Evolutionary conservation across 2,329 filamentous ascomycete species (phyloP).

Genomic region (Aspergillus ochraceoroseus): DNA sequence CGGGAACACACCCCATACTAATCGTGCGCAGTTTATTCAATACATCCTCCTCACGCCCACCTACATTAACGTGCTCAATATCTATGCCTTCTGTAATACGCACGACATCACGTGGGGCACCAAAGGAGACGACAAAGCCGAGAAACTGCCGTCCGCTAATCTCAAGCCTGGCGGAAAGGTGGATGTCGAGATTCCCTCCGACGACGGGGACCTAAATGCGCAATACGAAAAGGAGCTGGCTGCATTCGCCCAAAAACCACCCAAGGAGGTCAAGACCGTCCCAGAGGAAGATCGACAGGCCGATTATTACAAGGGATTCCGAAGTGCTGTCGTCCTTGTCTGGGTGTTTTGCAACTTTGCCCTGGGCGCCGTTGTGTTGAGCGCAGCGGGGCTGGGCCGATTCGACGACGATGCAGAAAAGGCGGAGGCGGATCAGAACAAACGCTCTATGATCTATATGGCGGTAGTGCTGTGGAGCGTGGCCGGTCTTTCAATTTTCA

Average conservation of each 20-base stretch:
- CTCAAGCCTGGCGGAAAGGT: slow-evolving; percentile 94
- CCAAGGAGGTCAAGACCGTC: slow-evolving; percentile 54
- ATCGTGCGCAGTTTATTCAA: slow-evolving; percentile 63
- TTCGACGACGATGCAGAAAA: slow-evolving; percentile 49
- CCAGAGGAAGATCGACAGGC: slow-evolving; percentile 74
- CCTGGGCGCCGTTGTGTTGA: slow-evolving; percentile 78
- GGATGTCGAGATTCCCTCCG: slow-evolving; percentile 76
- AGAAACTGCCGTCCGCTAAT: slow-evolving; percentile 80
- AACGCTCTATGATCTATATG: slow-evolving; percentile 75
- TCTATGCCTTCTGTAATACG: slow-evolving; percentile 98
- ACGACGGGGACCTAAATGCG: slow-evolving; percentile 89
- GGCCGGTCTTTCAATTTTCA: slow-evolving; percentile 74
- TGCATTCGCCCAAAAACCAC: slow-evolving; percentile 68
- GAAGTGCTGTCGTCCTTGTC: slow-evolving; percentile 81
- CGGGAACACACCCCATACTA: no score
- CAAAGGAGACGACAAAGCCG: slow-evolving; percentile 93
- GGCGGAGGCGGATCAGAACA: slow-evolving; percentile 44
- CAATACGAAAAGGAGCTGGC: slow-evolving; percentile 84
- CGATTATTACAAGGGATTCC: slow-evolving; percentile 97
- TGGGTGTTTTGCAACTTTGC: slow-evolving; percentile 98
- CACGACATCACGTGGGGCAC: slow-evolving; percentile 98
- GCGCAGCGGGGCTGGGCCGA: slow-evolving; percentile 72
- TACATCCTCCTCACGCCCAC: slow-evolving; percentile 93
- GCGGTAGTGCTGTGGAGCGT: slow-evolving; percentile 84
- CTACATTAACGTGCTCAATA: slow-evolving; percentile 97